Percentiles rank a stretch among this genome's conserved stretches.
These are phyloP conservation scores for Cyclostephanos tholiformis DNA, from an alignment of 108 stramenopile species.

Conservation along the genomic window DNA sequence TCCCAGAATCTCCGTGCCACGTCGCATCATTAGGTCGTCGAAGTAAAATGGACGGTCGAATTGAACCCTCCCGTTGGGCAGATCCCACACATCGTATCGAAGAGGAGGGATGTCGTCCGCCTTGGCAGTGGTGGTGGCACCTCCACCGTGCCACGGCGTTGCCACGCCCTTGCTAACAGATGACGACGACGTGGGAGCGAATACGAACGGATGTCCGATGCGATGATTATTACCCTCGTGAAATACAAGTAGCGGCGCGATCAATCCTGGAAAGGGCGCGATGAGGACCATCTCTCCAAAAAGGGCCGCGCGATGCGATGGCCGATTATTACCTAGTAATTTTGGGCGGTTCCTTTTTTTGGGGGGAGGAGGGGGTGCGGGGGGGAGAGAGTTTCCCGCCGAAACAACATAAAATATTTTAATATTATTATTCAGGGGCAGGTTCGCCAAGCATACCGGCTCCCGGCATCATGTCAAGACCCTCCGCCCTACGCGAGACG, in stretches of 20 bases:
- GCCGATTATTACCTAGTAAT: too few species aligned
- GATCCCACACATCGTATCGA: constrained; percentile 21
- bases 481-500: constrained; percentile 33
- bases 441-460: too few species aligned
- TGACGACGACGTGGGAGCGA: neutral
- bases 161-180: neutral
- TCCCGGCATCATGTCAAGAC: constrained; percentile 34
- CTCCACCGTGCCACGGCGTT: neutral
- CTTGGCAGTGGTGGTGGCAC: neutral
- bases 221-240: neutral
- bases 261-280: too few species aligned
- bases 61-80: constrained; percentile 36
- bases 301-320: too few species aligned
- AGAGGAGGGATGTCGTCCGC: neutral
- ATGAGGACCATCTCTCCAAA: too few species aligned
- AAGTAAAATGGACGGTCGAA: constrained; percentile 23
- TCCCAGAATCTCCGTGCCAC: neutral
- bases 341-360: too few species aligned
- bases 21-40: neutral
- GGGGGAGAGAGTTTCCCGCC: too few species aligned
- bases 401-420: too few species aligned
- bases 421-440: too few species aligned
- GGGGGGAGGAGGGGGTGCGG: too few species aligned
- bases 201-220: neutral
- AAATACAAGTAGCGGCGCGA: too few species aligned